phyloP scores from a whole-genome alignment of 2,329 filamentous ascomycete species.

The Aspergillus fumigatiaffinis region DNA sequence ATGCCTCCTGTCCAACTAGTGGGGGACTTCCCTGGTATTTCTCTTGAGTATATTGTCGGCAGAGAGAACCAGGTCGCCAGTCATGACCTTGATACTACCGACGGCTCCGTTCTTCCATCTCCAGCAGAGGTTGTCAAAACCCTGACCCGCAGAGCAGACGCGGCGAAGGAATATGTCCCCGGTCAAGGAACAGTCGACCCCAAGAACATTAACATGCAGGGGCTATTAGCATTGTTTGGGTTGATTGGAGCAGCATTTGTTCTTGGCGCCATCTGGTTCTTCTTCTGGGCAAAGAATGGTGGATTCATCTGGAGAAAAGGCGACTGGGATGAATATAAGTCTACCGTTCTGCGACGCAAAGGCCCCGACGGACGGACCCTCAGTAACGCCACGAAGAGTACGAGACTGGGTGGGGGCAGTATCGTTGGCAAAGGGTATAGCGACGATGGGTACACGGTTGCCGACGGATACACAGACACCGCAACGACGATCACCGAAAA shows the following conservation, averaged over 20 bases:
- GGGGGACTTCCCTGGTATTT: conserved; percentile 22
- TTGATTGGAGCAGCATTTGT: conserved; percentile 76
- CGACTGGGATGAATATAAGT: conserved; percentile 99
- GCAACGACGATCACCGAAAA: conserved; percentile 41
- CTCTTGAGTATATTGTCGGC: conserved; percentile 12
- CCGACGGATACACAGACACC: conserved; percentile 39
- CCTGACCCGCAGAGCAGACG: conserved; percentile 26
- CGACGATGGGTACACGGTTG: conserved; percentile 57
- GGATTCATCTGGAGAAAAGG: conserved; percentile 80
- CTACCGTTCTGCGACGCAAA: conserved; percentile 81
- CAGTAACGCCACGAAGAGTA: conserved; percentile 75
- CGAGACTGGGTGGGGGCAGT: conserved; percentile 81
- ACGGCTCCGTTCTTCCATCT: conserved; percentile 6
- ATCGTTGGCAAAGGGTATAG: conserved; percentile 61
- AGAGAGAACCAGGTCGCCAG: conserved; percentile 8
- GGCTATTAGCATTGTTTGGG: conserved; percentile 81
- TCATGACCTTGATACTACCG: not conserved
- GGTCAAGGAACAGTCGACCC: conserved; percentile 41
- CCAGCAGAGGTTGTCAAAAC: conserved; percentile 24
- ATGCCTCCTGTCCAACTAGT: conserved; percentile 30
- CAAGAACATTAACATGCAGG: conserved; percentile 47
- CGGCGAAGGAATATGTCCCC: conserved; percentile 19
- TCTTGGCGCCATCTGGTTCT: conserved; percentile 83
- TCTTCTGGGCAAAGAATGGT: conserved; percentile 96
- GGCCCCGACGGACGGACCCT: conserved; percentile 86